These are phyloP conservation scores for Picea mariana DNA, from an alignment of 83 land plant species.

Conservation along the genomic window DNA sequence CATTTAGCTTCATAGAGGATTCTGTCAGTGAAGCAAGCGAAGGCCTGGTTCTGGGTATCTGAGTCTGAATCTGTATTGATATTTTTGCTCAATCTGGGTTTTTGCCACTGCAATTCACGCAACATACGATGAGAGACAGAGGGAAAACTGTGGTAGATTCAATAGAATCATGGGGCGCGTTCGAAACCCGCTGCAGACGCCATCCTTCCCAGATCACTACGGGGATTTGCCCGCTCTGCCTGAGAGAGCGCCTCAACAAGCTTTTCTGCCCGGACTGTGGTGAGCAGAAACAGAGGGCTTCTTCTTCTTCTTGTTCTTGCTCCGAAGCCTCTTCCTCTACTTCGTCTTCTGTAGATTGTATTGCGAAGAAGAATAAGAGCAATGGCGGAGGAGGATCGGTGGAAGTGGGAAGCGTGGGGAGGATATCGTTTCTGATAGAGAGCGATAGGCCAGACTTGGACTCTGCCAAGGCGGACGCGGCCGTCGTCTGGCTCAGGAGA, in stretches of 20 bases:
- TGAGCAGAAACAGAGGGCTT: slow-evolving; percentile 30
- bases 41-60: no score
- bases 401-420: slow-evolving; percentile 43
- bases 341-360: slow-evolving; percentile 16
- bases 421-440: slow-evolving; percentile 52
- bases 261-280: slow-evolving; percentile 58
- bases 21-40: no score
- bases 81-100: no score
- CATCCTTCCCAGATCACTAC: slow-evolving; percentile 35
- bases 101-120: no score
- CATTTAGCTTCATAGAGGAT: no score
- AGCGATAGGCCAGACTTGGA: slow-evolving; percentile 25
- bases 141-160: slow-evolving; percentile 15
- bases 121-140: slow-evolving; percentile 19
- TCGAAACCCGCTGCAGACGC: slow-evolving; percentile 37
- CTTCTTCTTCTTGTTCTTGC: slow-evolving; percentile 55
- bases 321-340: slow-evolving; percentile 37
- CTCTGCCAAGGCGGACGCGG: slow-evolving; percentile 1
- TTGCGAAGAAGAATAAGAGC: not conserved
- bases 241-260: slow-evolving; percentile 41
- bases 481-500: not conserved
- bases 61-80: no score
- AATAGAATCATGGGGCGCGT: slow-evolving; percentile 15
- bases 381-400: slow-evolving; percentile 5
- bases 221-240: slow-evolving; percentile 52